phyloP scores from a whole-genome alignment of 805 yeast species.

The Teunomyces atbi region DNA sequence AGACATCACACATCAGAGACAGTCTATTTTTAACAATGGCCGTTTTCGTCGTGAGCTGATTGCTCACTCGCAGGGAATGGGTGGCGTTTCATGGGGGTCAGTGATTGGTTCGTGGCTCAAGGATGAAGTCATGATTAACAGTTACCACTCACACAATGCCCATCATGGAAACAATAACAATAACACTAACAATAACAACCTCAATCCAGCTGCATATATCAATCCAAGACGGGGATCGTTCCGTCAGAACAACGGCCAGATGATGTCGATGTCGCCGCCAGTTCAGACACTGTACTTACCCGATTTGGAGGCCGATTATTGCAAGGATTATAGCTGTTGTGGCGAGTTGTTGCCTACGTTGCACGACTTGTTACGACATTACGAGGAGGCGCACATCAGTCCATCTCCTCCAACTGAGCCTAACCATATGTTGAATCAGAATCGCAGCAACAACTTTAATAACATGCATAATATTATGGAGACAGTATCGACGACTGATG shows the following conservation, averaged over 20 bases:
- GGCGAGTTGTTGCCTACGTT: conserved; percentile 89
- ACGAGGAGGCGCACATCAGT: conserved; percentile 91
- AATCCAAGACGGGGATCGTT: conserved; percentile 41
- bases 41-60: conserved; percentile 80
- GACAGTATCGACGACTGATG: conserved; percentile 91
- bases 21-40: conserved; percentile 37
- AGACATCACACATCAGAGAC: conserved; percentile 40
- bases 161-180: conserved; percentile 9
- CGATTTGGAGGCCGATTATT: conserved; percentile 90
- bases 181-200: conserved; percentile 9
- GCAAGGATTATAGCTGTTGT: conserved; percentile 95
- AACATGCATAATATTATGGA: conserved; percentile 67
- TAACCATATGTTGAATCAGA: conserved; percentile 28
- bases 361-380: conserved; percentile 90
- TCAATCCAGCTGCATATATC: conserved; percentile 22
- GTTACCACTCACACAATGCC: conserved; percentile 14
- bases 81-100: conserved; percentile 97
- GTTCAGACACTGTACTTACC: conserved; percentile 79
- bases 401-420: conserved; percentile 47
- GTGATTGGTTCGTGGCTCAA: conserved; percentile 93
- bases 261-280: conserved; percentile 57
- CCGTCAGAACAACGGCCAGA: conserved; percentile 20
- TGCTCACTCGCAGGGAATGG: conserved; percentile 97
- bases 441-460: conserved; percentile 33
- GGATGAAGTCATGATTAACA: conserved; percentile 75